Evolutionary conservation across 345 rosid genomes (phyloP).

Genomic region (Capsella bursapastoris): DNA sequence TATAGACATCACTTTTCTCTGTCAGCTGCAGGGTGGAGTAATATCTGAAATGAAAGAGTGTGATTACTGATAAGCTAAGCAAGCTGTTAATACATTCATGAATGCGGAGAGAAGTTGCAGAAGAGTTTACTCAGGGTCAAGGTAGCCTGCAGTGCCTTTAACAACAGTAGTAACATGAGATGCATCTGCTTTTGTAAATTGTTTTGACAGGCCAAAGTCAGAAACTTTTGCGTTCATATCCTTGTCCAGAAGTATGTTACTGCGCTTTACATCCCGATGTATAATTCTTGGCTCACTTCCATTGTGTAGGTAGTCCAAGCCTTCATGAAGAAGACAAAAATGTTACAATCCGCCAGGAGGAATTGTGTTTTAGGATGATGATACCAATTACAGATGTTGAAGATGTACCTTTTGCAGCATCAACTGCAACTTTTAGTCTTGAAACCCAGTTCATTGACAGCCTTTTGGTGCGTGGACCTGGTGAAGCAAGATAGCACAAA

Average conservation of each 20-base stretch:
- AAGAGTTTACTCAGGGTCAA: constrained; percentile 83
- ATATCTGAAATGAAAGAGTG: constrained; percentile 55
- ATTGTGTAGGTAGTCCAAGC: constrained; percentile 90
- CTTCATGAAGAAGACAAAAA: constrained; percentile 43
- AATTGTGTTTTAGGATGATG: constrained; percentile 6
- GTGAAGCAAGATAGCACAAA: constrained; percentile 3
- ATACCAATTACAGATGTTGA: constrained; percentile 21
- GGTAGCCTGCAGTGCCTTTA: constrained; percentile 94
- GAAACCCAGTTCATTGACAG: constrained; percentile 84
- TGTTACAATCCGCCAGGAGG: constrained; percentile 19
- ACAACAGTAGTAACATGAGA: constrained; percentile 90
- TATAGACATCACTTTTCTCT: constrained; percentile 90
- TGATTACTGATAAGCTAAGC: constrained; percentile 11
- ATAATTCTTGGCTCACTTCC: constrained; percentile 87
- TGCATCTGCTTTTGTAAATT: constrained; percentile 60
- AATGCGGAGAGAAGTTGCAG: background rate
- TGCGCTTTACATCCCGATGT: constrained; percentile 86
- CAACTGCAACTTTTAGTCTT: constrained; percentile 85
- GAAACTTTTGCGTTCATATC: constrained; percentile 74
- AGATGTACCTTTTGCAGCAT: constrained; percentile 86
- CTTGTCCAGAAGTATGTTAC: constrained; percentile 81
- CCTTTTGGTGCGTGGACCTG: constrained; percentile 65
- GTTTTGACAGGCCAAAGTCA: constrained; percentile 43
- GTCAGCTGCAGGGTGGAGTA: constrained; percentile 89
- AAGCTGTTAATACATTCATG: background rate